Evolutionary conservation across 768 basidiomycete genomes (phyloP), one percentile per base, ranked within the genome.

Genomic region (Pulveroboletus frians): DNA sequence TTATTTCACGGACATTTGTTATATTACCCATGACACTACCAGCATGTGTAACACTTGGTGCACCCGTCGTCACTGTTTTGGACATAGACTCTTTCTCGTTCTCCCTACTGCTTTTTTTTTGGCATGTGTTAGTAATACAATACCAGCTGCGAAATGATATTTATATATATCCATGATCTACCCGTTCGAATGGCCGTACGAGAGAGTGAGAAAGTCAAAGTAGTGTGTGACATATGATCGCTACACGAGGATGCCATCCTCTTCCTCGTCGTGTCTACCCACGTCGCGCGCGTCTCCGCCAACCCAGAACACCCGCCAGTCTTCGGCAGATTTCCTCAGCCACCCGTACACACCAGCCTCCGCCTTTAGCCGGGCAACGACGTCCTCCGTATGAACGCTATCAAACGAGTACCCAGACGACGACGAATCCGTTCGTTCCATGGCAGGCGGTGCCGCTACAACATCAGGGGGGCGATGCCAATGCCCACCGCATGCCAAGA

Each of bases 261-360:
- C 67, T 27, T 69, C 68, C 5, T 65, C 65, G 21, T 46, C 40
- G 9, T 40, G 5, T 18, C 42, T 50, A 58, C 65, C 54, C 55
- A 64, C 53, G 14, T 59, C 67, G 46, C 47, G 68, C 32, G 62
- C 66, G 56, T 69, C 70, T 18, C 86, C 86, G 0, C 89, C 89
- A 9, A 90, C 68, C 89, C 89, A 92, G 61, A 92, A 83, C 11
- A 92, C 78, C 18, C 89, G 73, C 77, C 82, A 92, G 59, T 92
- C 89, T 46, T 81, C 78, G 4, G 72, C 53, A 14, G 84, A 88
- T 59, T 84, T 88, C 56, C 80, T 69, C 67, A 81, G 75, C 88
- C 89, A 91, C 0, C 79, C 88, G 62, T 92, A 92, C 5, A 85
- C 67, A 6, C 89, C 89, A 49, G 83, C 74, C 49, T 83, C 79